Conservation (phyloP, 441 rosid genomes). For the Rhodomyrtus psidioides region DNA sequence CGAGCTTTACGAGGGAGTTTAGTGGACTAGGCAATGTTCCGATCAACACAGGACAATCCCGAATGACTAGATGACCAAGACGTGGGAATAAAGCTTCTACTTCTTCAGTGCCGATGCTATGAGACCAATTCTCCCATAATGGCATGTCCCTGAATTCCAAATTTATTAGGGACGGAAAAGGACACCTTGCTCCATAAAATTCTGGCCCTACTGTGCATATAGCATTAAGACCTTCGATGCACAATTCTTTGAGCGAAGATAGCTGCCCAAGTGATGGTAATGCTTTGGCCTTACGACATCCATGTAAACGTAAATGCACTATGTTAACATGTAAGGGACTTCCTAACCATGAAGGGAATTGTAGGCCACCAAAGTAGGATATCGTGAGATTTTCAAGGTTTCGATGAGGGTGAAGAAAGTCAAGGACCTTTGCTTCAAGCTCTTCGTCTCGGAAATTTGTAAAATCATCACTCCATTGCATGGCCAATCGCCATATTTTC, state of each 20-base stretch:
- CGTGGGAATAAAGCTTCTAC: no score
- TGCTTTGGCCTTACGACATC: neutral
- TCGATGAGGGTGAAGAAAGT: neutral
- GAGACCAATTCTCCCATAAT: no score
- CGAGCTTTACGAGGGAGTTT: no score
- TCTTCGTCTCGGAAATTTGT: neutral
- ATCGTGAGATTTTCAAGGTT: neutral
- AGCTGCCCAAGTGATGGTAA: neutral
- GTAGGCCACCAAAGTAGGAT: neutral
- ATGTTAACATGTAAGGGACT: neutral
- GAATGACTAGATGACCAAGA: no score
- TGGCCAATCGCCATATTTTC: neutral
- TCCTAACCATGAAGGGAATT: neutral
- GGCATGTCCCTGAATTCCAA: no score
- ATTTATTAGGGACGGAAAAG: no score
- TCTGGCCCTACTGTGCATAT: neutral
- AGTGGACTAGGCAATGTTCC: no score
- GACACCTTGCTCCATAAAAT: neutral
- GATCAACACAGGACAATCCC: no score
- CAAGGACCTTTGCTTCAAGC: neutral
- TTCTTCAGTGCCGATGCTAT: no score
- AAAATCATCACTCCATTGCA: neutral
- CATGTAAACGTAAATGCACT: neutral
- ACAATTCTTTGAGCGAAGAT: fast-evolving
- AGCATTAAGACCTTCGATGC: neutral